A percentile compares a stretch with the other conserved stretches of the same genome.
phyloP scores from a whole-genome alignment of 2,329 filamentous ascomycete genomes.

The Hymenoscyphus scutula region DNA sequence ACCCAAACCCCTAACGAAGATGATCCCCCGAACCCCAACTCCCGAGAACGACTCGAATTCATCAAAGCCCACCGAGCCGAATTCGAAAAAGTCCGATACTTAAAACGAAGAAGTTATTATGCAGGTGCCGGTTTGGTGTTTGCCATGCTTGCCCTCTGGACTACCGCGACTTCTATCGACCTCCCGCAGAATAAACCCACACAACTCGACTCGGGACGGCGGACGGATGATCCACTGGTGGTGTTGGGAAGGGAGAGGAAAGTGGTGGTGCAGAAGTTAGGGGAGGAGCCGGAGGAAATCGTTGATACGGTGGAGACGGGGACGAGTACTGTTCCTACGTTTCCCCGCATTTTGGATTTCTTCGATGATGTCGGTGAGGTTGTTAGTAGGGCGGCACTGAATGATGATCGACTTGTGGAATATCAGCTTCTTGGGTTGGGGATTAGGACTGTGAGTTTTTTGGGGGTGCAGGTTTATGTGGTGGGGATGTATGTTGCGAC shows the following conservation, averaged over 20 bases:
- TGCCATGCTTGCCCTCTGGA: constrained; percentile 34
- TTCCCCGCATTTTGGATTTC: constrained; percentile 33
- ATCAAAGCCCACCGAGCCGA: constrained; percentile 34
- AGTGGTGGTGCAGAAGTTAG: constrained; percentile 32
- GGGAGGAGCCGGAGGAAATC: constrained; percentile 39
- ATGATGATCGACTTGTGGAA: constrained; percentile 48
- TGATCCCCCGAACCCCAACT: constrained; percentile 7
- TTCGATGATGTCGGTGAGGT: constrained; percentile 25
- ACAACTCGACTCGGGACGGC: constrained; percentile 19
- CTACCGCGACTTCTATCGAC: constrained; percentile 33
- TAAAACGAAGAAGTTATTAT: constrained; percentile 35
- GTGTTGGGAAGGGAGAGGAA: constrained; percentile 33
- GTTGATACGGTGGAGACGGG: constrained; percentile 37
- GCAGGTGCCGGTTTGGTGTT: constrained; percentile 29
- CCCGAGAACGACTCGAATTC: constrained; percentile 22
- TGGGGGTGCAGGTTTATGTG: constrained; percentile 90
- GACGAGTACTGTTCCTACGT: constrained; percentile 34
- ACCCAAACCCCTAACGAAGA: constrained; percentile 5
- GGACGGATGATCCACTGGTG: constrained; percentile 30
- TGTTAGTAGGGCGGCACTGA: constrained; percentile 8
- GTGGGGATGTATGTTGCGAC: constrained; percentile 90
- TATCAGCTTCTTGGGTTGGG: constrained; percentile 89
- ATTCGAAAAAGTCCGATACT: constrained; percentile 27
- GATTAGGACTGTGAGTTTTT: constrained; percentile 83
- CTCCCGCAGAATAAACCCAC: constrained; percentile 20